Base-by-base conservation (phyloP, 2,329 filamentous ascomycete species). In the Clonostachys sp. region DNA sequence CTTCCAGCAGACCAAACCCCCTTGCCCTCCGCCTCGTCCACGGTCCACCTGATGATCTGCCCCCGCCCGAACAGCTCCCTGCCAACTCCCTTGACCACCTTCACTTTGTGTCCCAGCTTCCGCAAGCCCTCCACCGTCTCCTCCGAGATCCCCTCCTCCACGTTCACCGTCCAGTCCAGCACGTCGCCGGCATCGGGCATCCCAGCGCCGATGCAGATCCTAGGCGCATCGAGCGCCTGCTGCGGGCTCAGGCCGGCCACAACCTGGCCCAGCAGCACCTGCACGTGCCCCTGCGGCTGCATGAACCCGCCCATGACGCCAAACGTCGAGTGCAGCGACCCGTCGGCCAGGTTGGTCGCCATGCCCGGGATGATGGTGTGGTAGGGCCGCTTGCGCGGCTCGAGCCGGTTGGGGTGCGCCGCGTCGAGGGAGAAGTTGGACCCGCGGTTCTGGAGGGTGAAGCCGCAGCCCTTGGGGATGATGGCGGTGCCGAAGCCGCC, bases 291-390 rank as follows among this genome's bases (percentile, higher is more conserved):
- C 67, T 97, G 94, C 0, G 94, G 94, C 70, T 99, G 94, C 88
- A 97, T 97, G 68, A 95, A 97, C 3, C 91, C 92, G 45, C 94
- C 94, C 94, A 97, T 97, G 50, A 97, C 92, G 46, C 94, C 94
- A 59, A 92, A 96, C 0, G 95, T 87, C 5, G 83, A 87, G 64
- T 96, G 89, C 48, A 97, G 70, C 44, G 80, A 84, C 24, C 81
- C 81, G 56, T 95, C 90, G 5, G 72, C 70, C 16, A 81, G 63
- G 55, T 94, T 90, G 0, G 94, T 97, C 16, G 92, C 83, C 65
- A 97, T 78, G 1, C 88, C 92, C 0, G 94, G 92, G 58, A 99
- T 99, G 64, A 99, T 97, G 46, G 94, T 99, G 67, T 97, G 94
- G 68, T 97, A 99, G 0, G 94, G 94, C 42, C 94, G 71, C 73